phyloP scores from a whole-genome alignment of 1,284 basidiomycete genomes.

The Fomes fomentarius region DNA sequence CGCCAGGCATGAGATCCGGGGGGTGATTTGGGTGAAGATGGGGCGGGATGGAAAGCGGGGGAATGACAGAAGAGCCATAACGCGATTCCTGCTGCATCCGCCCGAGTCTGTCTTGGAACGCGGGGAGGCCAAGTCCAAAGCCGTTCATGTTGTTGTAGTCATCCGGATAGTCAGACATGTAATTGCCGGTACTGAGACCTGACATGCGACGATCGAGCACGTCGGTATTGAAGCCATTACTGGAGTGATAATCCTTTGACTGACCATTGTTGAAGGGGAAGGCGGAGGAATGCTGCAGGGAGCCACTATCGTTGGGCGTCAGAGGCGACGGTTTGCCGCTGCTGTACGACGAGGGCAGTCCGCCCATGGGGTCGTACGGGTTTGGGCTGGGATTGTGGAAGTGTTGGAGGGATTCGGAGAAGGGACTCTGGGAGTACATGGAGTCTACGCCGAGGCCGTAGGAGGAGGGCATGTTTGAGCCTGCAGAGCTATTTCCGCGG shows the following conservation, averaged over 20 bases:
- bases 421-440: constrained; percentile 60
- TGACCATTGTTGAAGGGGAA: constrained; percentile 49
- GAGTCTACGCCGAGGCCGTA: constrained; percentile 56
- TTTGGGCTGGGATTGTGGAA: constrained; percentile 53
- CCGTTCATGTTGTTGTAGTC: constrained; percentile 56
- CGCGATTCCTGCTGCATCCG: constrained; percentile 47
- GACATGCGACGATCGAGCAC: constrained; percentile 61
- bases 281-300: constrained; percentile 54
- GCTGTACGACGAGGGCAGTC: constrained; percentile 61
- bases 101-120: constrained; percentile 61
- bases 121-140: constrained; percentile 48
- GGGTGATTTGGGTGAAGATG: constrained; percentile 47
- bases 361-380: constrained; percentile 67
- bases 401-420: constrained; percentile 58
- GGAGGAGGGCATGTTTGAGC: constrained; percentile 58
- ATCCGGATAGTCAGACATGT: constrained; percentile 54
- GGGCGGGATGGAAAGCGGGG: constrained; percentile 40
- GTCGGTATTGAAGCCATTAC: constrained; percentile 49
- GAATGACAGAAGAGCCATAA: constrained; percentile 34
- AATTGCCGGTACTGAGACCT: constrained; percentile 42
- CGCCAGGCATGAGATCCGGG: constrained; percentile 62
- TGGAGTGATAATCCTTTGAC: constrained; percentile 57
- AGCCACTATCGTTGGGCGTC: constrained; percentile 64
- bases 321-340: constrained; percentile 76
- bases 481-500: constrained; percentile 67